phyloP scores from a whole-genome alignment of 257 asterid genomes.

The Knoxia roxburghii region DNA sequence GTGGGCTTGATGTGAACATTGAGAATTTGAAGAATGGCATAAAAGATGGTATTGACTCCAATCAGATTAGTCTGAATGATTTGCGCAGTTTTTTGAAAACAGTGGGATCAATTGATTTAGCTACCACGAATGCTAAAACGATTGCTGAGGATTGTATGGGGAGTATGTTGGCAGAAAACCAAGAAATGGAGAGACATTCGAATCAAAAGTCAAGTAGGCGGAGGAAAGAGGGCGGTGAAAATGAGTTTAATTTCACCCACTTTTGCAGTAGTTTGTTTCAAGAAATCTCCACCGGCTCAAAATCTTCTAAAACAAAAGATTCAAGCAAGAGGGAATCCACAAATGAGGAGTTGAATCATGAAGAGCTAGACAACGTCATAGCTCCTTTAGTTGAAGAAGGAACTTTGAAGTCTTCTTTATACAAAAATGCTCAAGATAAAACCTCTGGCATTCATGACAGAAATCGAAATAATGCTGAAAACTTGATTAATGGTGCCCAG shows the following conservation, averaged over 20 bases:
- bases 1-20: conserved; percentile 33
- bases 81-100: conserved; percentile 42
- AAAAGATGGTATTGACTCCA: conserved; percentile 34
- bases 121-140: conserved; percentile 30
- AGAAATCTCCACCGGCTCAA: conserved; percentile 31
- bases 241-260: conserved; percentile 28
- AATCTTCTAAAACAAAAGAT: conserved; percentile 30
- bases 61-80: conserved; percentile 47
- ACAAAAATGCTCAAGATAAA: conserved; percentile 17
- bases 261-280: conserved; percentile 38
- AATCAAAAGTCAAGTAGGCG: conserved; percentile 36
- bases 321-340: conserved; percentile 28
- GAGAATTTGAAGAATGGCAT: conserved; percentile 43
- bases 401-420: conserved; percentile 18
- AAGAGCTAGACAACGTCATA: conserved; percentile 38
- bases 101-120: conserved; percentile 37
- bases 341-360: conserved; percentile 29
- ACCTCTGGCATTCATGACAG: conserved; percentile 16
- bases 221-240: conserved; percentile 40
- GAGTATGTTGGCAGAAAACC: conserved; percentile 27
- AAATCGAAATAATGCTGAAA: conserved; percentile 21
- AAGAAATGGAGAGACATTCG: conserved; percentile 32
- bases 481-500: conserved; percentile 21
- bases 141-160: conserved; percentile 43
- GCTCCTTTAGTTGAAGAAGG: conserved; percentile 37